Conservation (phyloP, 352 stramenopile genomes). For the Pythium grandisporangium region DNA sequence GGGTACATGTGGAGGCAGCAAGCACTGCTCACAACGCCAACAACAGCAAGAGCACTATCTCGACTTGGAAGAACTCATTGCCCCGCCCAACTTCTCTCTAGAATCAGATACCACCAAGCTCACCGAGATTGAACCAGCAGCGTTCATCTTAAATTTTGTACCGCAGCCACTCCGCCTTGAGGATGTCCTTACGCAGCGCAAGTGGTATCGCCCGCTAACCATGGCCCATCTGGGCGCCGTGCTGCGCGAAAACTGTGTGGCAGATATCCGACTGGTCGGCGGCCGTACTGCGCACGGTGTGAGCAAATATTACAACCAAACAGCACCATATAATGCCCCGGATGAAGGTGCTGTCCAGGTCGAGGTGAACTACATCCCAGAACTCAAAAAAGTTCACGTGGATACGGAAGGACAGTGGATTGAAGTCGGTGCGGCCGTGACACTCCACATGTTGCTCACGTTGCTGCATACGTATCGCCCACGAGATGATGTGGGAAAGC, state of each 20-base stretch:
- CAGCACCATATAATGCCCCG: constrained; percentile 23
- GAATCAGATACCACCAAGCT: too few species aligned
- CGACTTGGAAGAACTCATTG: constrained; percentile 26
- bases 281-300: constrained; percentile 35
- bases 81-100: too few species aligned
- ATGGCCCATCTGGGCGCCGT: constrained; percentile 16
- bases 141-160: constrained; percentile 23
- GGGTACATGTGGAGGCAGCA: too few species aligned
- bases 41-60: constrained; percentile 12
- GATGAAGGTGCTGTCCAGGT: constrained; percentile 14
- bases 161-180: constrained; percentile 18
- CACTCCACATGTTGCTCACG: constrained; percentile 11
- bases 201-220: constrained; percentile 27
- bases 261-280: constrained; percentile 16
- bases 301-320: constrained; percentile 49
- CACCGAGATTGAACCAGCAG: constrained; percentile 13
- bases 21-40: too few species aligned
- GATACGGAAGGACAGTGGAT: neutral
- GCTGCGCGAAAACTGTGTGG: constrained; percentile 5
- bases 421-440: constrained; percentile 14
- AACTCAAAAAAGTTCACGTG: constrained; percentile 11
- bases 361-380: constrained; percentile 26
- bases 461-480: constrained; percentile 10
- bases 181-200: constrained; percentile 1
- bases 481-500: constrained; percentile 3